Percentiles rank a stretch among this genome's conserved stretches.
Evolutionary conservation across 2,329 filamentous ascomycete genomes (phyloP).

Genomic region (Exophiala xenobiotica): DNA sequence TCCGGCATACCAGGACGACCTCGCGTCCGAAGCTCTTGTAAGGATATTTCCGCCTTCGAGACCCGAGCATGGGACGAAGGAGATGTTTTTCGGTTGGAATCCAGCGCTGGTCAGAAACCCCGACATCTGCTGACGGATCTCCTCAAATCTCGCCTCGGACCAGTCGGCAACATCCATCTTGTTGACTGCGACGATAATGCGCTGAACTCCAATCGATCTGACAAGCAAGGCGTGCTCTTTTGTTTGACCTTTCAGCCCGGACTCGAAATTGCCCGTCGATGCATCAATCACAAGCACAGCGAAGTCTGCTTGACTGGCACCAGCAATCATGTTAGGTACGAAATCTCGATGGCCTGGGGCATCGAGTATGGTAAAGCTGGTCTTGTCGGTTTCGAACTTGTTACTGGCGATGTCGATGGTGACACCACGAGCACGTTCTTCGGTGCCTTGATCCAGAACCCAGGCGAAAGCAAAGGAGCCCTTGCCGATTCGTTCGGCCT

Average conservation of each 20-base stretch:
- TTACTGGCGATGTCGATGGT: conserved; percentile 97
- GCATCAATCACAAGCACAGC: conserved; percentile 93
- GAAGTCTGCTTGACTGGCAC: conserved; percentile 92
- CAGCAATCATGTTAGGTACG: conserved; percentile 98
- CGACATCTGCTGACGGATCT: conserved; percentile 79
- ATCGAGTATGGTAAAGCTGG: conserved; percentile 89
- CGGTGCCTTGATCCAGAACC: conserved; percentile 89
- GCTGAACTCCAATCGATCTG: conserved; percentile 84
- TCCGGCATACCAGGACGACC: conserved; percentile 76
- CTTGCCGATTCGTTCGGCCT: conserved; percentile 89
- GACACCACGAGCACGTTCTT: conserved; percentile 85
- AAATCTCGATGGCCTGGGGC: conserved; percentile 94
- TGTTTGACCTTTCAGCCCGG: conserved; percentile 88
- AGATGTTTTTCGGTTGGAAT: conserved; percentile 77
- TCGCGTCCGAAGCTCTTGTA: conserved; percentile 39
- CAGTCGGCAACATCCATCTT: conserved; percentile 88
- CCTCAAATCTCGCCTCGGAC: conserved; percentile 77
- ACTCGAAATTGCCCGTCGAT: conserved; percentile 86
- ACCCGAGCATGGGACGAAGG: conserved; percentile 86
- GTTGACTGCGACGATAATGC: conserved; percentile 87
- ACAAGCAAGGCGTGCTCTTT: conserved; percentile 88
- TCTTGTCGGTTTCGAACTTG: conserved; percentile 84
- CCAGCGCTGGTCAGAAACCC: conserved; percentile 80
- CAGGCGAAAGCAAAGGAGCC: conserved; percentile 94
- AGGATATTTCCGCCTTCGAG: conserved; percentile 85